A percentile compares a stretch with the other conserved stretches of the same genome.
These are phyloP conservation scores for Geosmithia putterillii DNA, from an alignment of 2,329 filamentous ascomycete species.

Conservation along the genomic window DNA sequence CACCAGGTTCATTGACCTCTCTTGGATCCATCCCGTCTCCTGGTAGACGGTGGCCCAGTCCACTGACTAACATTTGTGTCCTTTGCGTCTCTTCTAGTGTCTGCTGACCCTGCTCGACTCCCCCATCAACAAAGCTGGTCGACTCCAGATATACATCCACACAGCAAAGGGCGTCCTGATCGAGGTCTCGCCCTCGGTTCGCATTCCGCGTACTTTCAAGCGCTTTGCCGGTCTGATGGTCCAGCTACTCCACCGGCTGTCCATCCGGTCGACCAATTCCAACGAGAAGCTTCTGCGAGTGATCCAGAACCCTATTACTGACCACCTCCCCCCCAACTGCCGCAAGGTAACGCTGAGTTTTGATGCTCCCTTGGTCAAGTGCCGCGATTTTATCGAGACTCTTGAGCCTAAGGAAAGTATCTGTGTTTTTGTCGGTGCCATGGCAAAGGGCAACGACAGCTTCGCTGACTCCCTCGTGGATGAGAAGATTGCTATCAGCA, in stretches of 20 bases:
- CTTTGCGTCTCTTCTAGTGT: slow-evolving; percentile 47
- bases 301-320: slow-evolving; percentile 95
- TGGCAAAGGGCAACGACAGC: slow-evolving; percentile 93
- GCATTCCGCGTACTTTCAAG: slow-evolving; percentile 97
- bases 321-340: slow-evolving; percentile 93
- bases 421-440: slow-evolving; percentile 94
- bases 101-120: slow-evolving; percentile 94
- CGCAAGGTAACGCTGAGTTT: slow-evolving; percentile 96
- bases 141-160: slow-evolving; percentile 96
- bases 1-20: slow-evolving; percentile 65
- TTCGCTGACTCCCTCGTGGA: slow-evolving; percentile 93
- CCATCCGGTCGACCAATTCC: slow-evolving; percentile 91
- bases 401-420: slow-evolving; percentile 80
- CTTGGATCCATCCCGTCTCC: slow-evolving; percentile 22
- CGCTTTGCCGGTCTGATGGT: slow-evolving; percentile 98
- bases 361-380: slow-evolving; percentile 76
- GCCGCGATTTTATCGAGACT: slow-evolving; percentile 76
- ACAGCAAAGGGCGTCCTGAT: slow-evolving; percentile 96
- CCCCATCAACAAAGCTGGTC: slow-evolving; percentile 96
- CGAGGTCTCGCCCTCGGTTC: slow-evolving; percentile 94
- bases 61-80: slow-evolving; percentile 22
- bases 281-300: slow-evolving; percentile 96
- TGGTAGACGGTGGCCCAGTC: slow-evolving; percentile 15
- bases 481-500: slow-evolving; percentile 96
- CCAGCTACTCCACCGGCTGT: slow-evolving; percentile 86